Base-by-base conservation (phyloP, 106 monocot species). In the Apostasia ramifera region DNA sequence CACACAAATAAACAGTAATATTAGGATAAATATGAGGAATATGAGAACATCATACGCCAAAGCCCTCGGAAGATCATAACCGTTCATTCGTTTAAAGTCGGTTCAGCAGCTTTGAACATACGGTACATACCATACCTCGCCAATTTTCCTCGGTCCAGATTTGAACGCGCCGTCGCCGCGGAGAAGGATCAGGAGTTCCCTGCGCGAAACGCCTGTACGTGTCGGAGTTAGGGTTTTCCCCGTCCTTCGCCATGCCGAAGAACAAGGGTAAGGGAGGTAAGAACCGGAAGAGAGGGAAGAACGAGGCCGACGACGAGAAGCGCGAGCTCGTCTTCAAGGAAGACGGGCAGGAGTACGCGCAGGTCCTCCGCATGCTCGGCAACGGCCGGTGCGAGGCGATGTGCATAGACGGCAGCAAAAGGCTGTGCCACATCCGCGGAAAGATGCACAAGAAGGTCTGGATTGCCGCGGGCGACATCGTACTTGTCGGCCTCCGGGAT, bases 401-500 rank as follows among this genome's bases (percentile, higher is more conserved):
- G 67, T 87, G 87, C 74, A 87, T 87, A 75, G 87, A 87, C 59
- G 87, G 87, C 5, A 83, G 78, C 59, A 87, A 87, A 47, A 61
- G 87, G 0, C 87, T 87, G 50, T 83, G 83, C 70, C 87, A 87
- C 64, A 87, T 87, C 69, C 77, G 87, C 0, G 87, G 87, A 1
- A 87, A 87, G 80, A 87, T 87, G 87, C 87, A 87, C 78, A 87
- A 87, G 77, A 87, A 87, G 63, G 87, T 87, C 14, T 87, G 87
- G 87, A 87, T 87, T 70, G 87, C 87, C 44, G 87, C 87, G 42
- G 87, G 83, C 10, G 87, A 83, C 66, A 83, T 87, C 63, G 78
- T 87, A 56, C 83, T 87, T 39, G 83, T 87, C 68, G 87, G 87
- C 8, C 83, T 87, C 26, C 80, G 87, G 10, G 87, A 87, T 40